Conservation (phyloP, 2,329 filamentous ascomycete species). For the Thelonectria blattea region DNA sequence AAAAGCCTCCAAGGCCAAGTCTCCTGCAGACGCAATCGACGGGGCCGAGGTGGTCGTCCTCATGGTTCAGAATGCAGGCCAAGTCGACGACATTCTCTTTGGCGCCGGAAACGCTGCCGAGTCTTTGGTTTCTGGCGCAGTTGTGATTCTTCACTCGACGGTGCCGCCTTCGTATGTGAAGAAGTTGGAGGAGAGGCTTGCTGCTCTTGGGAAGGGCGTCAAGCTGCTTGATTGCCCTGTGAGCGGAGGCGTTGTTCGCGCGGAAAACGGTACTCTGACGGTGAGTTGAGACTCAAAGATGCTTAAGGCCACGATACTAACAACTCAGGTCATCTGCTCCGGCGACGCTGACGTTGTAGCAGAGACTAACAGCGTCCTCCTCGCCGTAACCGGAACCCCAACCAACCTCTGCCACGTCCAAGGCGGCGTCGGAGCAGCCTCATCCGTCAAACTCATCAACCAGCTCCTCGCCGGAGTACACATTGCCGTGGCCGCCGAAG, state of each 20-base stretch:
- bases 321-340: slow-evolving; percentile 43
- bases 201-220: slow-evolving; percentile 35
- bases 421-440: slow-evolving; percentile 58
- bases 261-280: slow-evolving; percentile 45
- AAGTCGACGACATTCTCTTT: slow-evolving; percentile 43
- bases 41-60: slow-evolving; percentile 42
- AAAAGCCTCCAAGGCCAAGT: slow-evolving; percentile 30
- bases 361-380: slow-evolving; percentile 35
- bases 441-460: slow-evolving; percentile 64
- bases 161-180: slow-evolving; percentile 40
- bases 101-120: slow-evolving; percentile 38
- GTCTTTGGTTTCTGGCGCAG: slow-evolving; percentile 36
- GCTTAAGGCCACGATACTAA: not conserved
- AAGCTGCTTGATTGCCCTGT: slow-evolving; percentile 45
- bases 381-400: slow-evolving; percentile 41
- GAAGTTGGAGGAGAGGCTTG: slow-evolving; percentile 30
- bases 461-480: slow-evolving; percentile 65
- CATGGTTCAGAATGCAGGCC: slow-evolving; percentile 46
- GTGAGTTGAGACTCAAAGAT: slow-evolving; percentile 24
- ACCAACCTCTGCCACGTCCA: slow-evolving; percentile 52
- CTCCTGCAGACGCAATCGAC: slow-evolving; percentile 38
- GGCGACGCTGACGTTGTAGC: slow-evolving; percentile 33
- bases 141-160: slow-evolving; percentile 28
- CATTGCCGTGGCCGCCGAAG: slow-evolving; percentile 61
- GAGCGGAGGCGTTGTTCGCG: slow-evolving; percentile 46